Base-by-base conservation (phyloP, 352 stramenopile genomes). In the Globisporangium acanthophoron region DNA sequence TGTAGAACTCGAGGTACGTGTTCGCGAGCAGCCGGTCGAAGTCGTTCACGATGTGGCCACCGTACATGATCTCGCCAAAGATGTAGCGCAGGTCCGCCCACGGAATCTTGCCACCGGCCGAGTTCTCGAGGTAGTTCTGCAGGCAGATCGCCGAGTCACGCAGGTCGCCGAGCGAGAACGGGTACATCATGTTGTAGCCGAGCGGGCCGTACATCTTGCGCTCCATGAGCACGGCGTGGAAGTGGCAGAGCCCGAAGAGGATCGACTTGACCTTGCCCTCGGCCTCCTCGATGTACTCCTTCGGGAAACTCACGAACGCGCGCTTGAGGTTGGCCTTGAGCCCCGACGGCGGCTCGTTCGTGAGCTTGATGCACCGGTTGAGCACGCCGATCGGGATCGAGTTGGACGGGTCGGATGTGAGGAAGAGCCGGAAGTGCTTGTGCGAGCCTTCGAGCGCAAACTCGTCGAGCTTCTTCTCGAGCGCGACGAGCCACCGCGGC, bases 131-230 rank as follows among this genome's bases (percentile, higher is more conserved):
- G 58, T 98, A 99, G 67, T 99, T 99, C 60, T 92, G 80, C 44
- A 99, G 67, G 48, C 90, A 98, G 56, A 97, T 97, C 3, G 94
- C 89, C 33, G 88, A 97, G 69, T 98, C 96, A 40, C 90, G 88
- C 54, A 99, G 76, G 66, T 99, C 96, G 16, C 96, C 95, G 52
- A 98, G 89, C 27, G 89, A 97, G 71, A 99, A 99, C 5, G 95
- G 95, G 65, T 99, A 99, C 75, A 97, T 98, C 94, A 99, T 99
- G 65, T 99, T 99, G 78, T 97, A 99, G n/a, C 96, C 96, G 57
- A 98, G 92, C 15, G 95, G 91, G 4, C 96, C 96, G 67, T 98
- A 99, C 76, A 97, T 96, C 69, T 99, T 99, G 37, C 96, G 85
- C 69, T 99, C 96, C 90, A 98, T 98, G 55, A 99, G 90, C 53